These are phyloP conservation scores for Ramaria sp. DNA, from an alignment of 768 basidiomycete genomes.

Conservation along the genomic window DNA sequence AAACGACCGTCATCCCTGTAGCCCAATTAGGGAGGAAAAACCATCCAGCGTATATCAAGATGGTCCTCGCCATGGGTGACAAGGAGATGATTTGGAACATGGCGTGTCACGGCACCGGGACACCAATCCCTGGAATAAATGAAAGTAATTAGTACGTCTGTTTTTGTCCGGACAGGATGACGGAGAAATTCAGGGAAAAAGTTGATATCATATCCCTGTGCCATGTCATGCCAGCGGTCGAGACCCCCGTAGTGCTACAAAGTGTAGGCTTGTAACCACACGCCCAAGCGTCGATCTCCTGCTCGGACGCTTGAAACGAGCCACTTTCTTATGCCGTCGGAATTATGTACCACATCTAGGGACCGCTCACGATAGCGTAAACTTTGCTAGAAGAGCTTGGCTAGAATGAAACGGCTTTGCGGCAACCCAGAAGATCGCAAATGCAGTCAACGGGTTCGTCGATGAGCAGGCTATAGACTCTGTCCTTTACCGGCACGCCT, in stretches of 20 bases:
- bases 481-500: conserved; percentile 11
- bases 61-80: conserved; percentile 5
- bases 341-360: conserved; percentile 8
- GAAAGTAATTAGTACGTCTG: neutral
- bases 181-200: neutral
- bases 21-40: conserved; percentile 7
- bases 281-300: neutral
- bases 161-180: neutral
- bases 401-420: neutral
- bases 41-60: conserved; percentile 9
- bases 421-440: conserved; percentile 2
- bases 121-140: neutral
- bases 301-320: neutral
- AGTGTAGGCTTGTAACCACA: conserved; percentile 10
- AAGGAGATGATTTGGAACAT: conserved; percentile 1
- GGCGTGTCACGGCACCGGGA: neutral
- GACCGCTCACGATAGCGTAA: conserved; percentile 4
- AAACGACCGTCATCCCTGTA: neutral
- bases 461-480: neutral
- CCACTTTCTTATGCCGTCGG: neutral
- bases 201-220: conserved; percentile 1
- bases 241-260: neutral
- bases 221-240: neutral
- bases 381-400: conserved; percentile 8
- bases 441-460: neutral